Evolutionary conservation across 208 protist species (phyloP), one percentile per base, ranked within the genome.

Genomic region (Leishmania turanica): DNA sequence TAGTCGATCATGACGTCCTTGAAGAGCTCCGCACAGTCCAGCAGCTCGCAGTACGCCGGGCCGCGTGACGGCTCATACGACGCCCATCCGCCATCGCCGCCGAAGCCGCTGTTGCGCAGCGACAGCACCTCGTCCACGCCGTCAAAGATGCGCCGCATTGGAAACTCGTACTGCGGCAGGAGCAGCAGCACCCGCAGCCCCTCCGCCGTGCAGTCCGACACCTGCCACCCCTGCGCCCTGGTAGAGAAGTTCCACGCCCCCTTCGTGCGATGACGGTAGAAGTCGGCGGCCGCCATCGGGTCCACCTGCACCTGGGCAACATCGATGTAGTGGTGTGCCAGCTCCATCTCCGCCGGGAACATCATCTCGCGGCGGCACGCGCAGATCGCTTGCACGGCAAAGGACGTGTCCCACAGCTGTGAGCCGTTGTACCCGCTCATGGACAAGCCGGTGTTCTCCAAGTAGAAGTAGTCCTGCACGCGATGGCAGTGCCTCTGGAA

Each of bases 381-480:
- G 71, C 94, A 91, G 62, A 99, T 91, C 17, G 97, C 98, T 88
- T 99, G 99, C 49, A 99, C 91, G 2, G 97, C 94, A 83, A 99
- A 99, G 27, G 95, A 94, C 34, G 98, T 99, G 88, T 99, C 99
- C 99, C 99, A 99, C 60, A 99, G 90, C 91, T 99, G 99, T 45
- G 96, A 99, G 3, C 99, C 99, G 89, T 99, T 99, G 88, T 99
- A 99, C 49, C 99, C 98, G 78, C 97, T 97, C 98, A 99, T 99
- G 69, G 97, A 96, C 96, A 99, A 98, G 66, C 99, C 99, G 40
- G 97, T 95, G 24, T 91, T 81, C 27, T 88, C 87, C 79, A 99
- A 91, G 95, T 97, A 99, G 34, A 99, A 86, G 91, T 99, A 99
- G 90, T 99, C 99, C 27, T 88, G 75, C 21, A 99, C 65, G 66